These are phyloP conservation scores for Huntiella moniliformis DNA, from an alignment of 2,329 filamentous ascomycete genomes.

Conservation along the genomic window DNA sequence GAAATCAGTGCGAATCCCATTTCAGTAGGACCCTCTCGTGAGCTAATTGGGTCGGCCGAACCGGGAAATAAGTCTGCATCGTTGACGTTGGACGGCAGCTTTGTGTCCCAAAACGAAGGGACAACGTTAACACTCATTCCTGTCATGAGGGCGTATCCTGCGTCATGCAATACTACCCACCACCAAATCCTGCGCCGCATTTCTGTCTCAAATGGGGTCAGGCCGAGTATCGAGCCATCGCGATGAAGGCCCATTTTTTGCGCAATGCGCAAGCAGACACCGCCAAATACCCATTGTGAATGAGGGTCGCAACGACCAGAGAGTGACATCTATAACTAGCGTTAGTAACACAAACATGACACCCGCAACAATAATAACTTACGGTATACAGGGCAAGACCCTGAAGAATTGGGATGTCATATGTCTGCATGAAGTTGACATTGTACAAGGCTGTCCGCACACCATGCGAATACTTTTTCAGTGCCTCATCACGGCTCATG, in stretches of 20 bases:
- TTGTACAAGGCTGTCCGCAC: conserved; percentile 31
- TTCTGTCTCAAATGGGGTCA: conserved; percentile 45
- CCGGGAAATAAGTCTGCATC: conserved; percentile 38
- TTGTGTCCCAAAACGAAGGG: conserved; percentile 36
- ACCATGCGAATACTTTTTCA: conserved; percentile 32
- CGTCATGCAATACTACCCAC: conserved; percentile 40
- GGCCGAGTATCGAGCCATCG: conserved; percentile 36
- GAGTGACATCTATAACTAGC: conserved; percentile 28
- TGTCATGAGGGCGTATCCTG: conserved; percentile 36
- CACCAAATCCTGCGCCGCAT: conserved; percentile 52
- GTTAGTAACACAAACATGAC: background rate
- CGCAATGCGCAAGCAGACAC: conserved; percentile 42
- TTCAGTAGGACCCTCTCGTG: conserved; percentile 38
- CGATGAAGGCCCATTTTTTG: conserved; percentile 49
- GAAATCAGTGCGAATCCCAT: conserved; percentile 38
- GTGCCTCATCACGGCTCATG: conserved; percentile 28
- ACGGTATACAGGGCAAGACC: conserved; percentile 40
- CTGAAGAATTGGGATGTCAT: conserved; percentile 39
- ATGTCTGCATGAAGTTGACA: conserved; percentile 37
- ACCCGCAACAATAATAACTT: conserved; percentile 11
- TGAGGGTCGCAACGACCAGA: conserved; percentile 40
- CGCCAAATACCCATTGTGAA: conserved; percentile 41
- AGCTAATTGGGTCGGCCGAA: conserved; percentile 30
- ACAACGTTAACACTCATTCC: conserved; percentile 35
- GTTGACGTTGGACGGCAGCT: conserved; percentile 37